phyloP scores from a whole-genome alignment of 2,329 filamentous ascomycete species.

The Colletotrichum liaoningense region DNA sequence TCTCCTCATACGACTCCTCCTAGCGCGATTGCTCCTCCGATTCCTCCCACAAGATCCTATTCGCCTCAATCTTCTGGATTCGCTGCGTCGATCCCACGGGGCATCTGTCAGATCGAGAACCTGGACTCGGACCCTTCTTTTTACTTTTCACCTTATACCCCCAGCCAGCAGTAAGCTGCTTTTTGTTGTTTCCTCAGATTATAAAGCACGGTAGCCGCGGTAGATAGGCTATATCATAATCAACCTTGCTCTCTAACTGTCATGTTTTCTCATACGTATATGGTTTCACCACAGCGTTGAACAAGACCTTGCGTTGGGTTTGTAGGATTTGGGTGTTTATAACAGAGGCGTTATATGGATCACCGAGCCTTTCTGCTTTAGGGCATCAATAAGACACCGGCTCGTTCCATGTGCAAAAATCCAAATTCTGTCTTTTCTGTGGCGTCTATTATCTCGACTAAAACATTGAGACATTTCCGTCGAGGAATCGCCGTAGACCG shows the following conservation, averaged over 20 bases:
- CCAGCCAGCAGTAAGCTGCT: constrained; percentile 31
- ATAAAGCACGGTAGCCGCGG: not conserved
- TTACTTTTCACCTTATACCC: constrained; percentile 32
- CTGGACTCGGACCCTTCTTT: not conserved
- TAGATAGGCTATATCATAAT: constrained; percentile 23
- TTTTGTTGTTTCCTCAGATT: constrained; percentile 24
- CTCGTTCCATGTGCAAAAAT: not conserved
- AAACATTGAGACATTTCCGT: not conserved
- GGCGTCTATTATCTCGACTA: not conserved
- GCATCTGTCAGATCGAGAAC: not conserved
- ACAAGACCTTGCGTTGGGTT: not conserved
- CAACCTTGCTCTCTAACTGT: constrained; percentile 1
- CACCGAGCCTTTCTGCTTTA: not conserved
- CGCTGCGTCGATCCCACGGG: not conserved
- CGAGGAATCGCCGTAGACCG: not conserved
- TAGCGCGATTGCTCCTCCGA: not conserved
- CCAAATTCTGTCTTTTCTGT: not conserved
- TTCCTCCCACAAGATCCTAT: not conserved
- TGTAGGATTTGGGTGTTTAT: constrained; percentile 4
- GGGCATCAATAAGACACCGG: not conserved
- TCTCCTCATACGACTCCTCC: too few relatives aligned
- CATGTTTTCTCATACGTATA: not conserved
- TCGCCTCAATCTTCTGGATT: not conserved
- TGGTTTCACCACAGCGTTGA: constrained; percentile 6
- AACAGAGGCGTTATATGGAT: not conserved